Evolutionary conservation across 768 basidiomycete genomes (phyloP).

Genomic region (Tulasnella sp.): DNA sequence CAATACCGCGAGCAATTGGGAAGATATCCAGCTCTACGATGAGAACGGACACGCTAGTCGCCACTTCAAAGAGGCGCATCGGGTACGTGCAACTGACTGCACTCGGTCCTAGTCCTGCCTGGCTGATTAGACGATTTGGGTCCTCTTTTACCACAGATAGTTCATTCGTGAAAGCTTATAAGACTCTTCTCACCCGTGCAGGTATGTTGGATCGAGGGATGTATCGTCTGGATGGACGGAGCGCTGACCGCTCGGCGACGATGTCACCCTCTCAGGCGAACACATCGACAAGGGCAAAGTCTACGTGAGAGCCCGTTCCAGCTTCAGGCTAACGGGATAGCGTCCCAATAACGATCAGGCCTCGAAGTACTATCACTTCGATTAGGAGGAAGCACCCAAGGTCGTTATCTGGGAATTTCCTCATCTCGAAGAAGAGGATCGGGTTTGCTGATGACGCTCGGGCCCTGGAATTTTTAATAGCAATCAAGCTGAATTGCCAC

Average conservation of each 20-base stretch:
- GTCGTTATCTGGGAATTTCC: conserved; percentile 35
- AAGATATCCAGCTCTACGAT: conserved; percentile 21
- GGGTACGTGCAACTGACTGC: too few relatives aligned
- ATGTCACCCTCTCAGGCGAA: conserved; percentile 39
- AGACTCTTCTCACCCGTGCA: background rate
- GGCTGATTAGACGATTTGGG: background rate
- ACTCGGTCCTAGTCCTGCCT: background rate
- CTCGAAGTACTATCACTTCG: conserved; percentile 56
- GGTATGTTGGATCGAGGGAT: too few relatives aligned
- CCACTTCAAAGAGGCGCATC: background rate
- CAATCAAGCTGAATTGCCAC: conserved; percentile 27
- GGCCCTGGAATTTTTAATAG: background rate
- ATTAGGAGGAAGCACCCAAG: conserved; percentile 57
- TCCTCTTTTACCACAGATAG: background rate
- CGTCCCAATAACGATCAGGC: conserved; percentile 49
- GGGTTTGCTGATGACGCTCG: too few relatives aligned
- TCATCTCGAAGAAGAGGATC: too few relatives aligned
- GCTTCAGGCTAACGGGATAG: conserved; percentile 51
- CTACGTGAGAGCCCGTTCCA: conserved; percentile 53
- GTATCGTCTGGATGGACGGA: too few relatives aligned
- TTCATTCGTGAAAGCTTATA: background rate
- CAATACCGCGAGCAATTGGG: conserved; percentile 14
- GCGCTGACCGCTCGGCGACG: too few relatives aligned
- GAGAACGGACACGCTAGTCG: conserved; percentile 2
- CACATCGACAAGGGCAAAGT: conserved; percentile 48